Evolutionary conservation across 371 early-diverging fungal species (phyloP).

Genomic region (Chytridium lagenaria): DNA sequence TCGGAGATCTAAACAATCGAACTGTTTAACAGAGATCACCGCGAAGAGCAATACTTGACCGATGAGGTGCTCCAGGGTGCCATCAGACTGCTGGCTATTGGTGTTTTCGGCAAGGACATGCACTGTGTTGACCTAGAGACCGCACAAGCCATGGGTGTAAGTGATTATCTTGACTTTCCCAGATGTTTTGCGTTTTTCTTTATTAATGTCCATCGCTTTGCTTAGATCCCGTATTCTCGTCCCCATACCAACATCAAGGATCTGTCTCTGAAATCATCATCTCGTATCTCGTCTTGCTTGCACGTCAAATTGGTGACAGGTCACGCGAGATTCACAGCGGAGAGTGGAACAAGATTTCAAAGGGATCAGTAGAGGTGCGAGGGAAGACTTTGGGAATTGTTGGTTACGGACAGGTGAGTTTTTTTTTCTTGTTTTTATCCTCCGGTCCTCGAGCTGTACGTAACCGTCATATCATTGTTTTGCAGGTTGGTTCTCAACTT

Average conservation of each 20-base stretch:
- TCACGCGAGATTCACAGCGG: constrained; percentile 88
- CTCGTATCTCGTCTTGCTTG: constrained; percentile 84
- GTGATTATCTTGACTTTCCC: constrained; percentile 11
- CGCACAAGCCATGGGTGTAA: constrained; percentile 50
- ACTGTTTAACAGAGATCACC: constrained; percentile 26
- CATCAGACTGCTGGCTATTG: constrained; percentile 46
- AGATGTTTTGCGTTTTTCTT: neutral
- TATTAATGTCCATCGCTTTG: neutral
- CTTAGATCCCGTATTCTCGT: constrained; percentile 46
- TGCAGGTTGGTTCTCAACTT: constrained; percentile 83
- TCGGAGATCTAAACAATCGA: neutral
- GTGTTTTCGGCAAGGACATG: constrained; percentile 38
- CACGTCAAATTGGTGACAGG: constrained; percentile 91
- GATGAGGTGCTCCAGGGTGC: constrained; percentile 52
- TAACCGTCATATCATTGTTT: neutral
- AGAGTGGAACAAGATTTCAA: constrained; percentile 87
- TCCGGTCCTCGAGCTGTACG: neutral
- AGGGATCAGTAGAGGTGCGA: constrained; percentile 88
- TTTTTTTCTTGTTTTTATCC: neutral
- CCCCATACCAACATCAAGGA: constrained; percentile 48
- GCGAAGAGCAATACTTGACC: constrained; percentile 42
- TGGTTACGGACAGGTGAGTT: constrained; percentile 82
- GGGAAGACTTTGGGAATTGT: constrained; percentile 85
- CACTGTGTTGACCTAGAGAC: constrained; percentile 40
- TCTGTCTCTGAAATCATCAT: constrained; percentile 83